Evolutionary conservation across 139 green algal genomes (phyloP).

Genomic region (Micractinium conductrix): DNA sequence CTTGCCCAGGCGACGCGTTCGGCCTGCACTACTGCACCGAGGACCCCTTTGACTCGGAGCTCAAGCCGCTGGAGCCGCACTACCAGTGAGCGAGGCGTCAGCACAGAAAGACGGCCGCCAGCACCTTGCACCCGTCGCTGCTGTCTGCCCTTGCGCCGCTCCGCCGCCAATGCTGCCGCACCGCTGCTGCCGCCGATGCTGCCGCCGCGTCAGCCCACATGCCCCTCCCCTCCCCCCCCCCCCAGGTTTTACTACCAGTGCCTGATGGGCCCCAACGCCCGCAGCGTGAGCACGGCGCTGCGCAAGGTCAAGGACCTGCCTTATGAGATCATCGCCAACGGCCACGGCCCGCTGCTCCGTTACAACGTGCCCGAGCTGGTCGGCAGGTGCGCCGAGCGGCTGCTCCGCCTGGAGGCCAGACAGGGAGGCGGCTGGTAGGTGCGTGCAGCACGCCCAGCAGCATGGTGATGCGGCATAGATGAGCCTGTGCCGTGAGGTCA

Average conservation of each 20-base stretch:
- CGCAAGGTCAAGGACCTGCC: slow-evolving; percentile 83
- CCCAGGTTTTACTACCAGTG: slow-evolving; percentile 97
- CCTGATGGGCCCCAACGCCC: slow-evolving; percentile 93
- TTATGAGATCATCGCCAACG: slow-evolving; percentile 86
- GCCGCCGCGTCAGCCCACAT: not conserved
- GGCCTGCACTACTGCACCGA: slow-evolving; percentile 93
- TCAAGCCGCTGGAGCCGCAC: slow-evolving; percentile 63
- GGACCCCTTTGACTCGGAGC: slow-evolving; percentile 79
- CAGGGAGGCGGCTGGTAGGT: no score
- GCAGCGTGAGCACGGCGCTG: slow-evolving; percentile 86
- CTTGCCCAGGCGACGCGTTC: slow-evolving; percentile 81
- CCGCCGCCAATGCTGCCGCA: no score
- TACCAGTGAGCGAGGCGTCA: slow-evolving; percentile 65
- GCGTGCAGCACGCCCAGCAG: no score
- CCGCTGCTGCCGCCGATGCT: not conserved
- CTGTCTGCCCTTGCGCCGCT: no score
- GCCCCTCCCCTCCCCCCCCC: not conserved
- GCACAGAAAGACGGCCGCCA: no score
- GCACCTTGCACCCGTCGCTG: no score
- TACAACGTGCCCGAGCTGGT: slow-evolving; percentile 81
- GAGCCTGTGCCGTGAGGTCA: not conserved
- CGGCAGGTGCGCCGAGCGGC: not conserved
- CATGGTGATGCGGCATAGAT: no score
- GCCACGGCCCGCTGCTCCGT: slow-evolving; percentile 87
- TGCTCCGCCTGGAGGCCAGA: no score